Evolutionary conservation across 2,329 filamentous ascomycete genomes (phyloP).

Genomic region (Hymenoscyphus repandus): DNA sequence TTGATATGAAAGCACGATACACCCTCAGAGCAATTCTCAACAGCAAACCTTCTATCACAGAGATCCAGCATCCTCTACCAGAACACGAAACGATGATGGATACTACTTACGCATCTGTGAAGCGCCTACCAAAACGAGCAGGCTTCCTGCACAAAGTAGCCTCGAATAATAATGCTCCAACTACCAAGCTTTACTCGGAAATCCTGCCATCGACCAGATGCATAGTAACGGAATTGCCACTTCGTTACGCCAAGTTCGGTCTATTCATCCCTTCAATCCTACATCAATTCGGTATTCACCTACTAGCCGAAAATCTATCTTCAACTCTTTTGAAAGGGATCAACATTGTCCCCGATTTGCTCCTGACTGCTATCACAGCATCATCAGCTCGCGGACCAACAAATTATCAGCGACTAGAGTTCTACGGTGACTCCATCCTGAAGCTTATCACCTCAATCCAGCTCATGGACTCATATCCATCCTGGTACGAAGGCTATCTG

Average conservation of each 20-base stretch:
- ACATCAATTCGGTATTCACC: slow-evolving; percentile 59
- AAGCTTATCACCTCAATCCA: slow-evolving; percentile 69
- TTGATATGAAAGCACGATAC: slow-evolving; percentile 22
- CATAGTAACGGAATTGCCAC: slow-evolving; percentile 43
- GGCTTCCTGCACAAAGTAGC: slow-evolving; percentile 51
- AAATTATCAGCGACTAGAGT: slow-evolving; percentile 82
- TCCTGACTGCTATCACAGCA: slow-evolving; percentile 67
- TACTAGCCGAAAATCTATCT: slow-evolving; percentile 59
- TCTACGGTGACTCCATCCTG: slow-evolving; percentile 77
- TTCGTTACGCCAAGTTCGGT: slow-evolving; percentile 38
- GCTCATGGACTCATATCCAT: slow-evolving; percentile 50
- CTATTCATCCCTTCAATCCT: slow-evolving; percentile 69
- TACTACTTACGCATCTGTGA: slow-evolving; percentile 44
- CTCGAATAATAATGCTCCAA: neutral
- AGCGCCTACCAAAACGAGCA: slow-evolving; percentile 46
- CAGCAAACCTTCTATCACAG: slow-evolving; percentile 38
- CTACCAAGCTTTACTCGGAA: slow-evolving; percentile 37
- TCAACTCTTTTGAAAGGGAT: slow-evolving; percentile 48
- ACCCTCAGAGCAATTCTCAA: slow-evolving; percentile 38
- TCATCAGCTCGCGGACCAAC: slow-evolving; percentile 52
- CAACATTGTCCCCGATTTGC: slow-evolving; percentile 48
- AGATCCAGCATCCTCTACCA: slow-evolving; percentile 35
- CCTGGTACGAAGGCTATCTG: slow-evolving; percentile 74
- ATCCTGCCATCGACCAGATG: slow-evolving; percentile 45
- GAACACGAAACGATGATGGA: slow-evolving; percentile 39